Evolutionary conservation across 2,329 filamentous ascomycete genomes (phyloP), one percentile per base, ranked within the genome.

Genomic region (Ophiocordyceps camponoti-leonardi): DNA sequence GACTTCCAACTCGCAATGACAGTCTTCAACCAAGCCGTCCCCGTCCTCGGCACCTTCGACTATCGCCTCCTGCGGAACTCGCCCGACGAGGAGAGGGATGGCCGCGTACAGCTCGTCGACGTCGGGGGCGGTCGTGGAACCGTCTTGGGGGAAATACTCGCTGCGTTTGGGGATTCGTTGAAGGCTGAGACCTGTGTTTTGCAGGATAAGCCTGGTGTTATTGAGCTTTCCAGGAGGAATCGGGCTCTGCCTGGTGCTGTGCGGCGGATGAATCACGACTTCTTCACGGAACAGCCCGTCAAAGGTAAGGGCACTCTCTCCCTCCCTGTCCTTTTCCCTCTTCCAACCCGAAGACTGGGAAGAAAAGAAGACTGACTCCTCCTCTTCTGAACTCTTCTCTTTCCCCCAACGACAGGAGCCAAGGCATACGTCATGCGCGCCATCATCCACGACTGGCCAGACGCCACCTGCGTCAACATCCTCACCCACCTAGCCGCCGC

Each of bases 361-460:
- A 35, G 6, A n/a, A 18, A 16, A 18, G 35, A 37, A n/a, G n/a
- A n/a, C n/a, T n/a, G n/a, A n/a, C n/a, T n/a, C n/a, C n/a, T n/a
- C n/a, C n/a, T n/a, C n/a, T n/a, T n/a, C n/a, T n/a, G n/a, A n/a
- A n/a, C n/a, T n/a, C n/a, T n/a, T n/a, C n/a, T 6, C 6, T 6
- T 14, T 16, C 2, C n/a, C 13, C n/a, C 10, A 11, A 5, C 35
- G 16, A 18, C 10, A 37, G 35, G 35, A 37, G 35, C 35, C 35
- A 37, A 37, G 35, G 35, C 35, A 16, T 37, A 37, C 35, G 18
- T 37, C 35, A 58, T 61, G 56, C 56, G 56, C 37, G 57, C 57
- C 53, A 60, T 61, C 41, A 50, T 62, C 2, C 60, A 61, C 47
- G 57, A 61, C 48, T 61, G 58, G 43, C 45, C 55, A 22, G 58